Conservation (phyloP, 441 rosid genomes). For the Eruca vesicaria region DNA sequence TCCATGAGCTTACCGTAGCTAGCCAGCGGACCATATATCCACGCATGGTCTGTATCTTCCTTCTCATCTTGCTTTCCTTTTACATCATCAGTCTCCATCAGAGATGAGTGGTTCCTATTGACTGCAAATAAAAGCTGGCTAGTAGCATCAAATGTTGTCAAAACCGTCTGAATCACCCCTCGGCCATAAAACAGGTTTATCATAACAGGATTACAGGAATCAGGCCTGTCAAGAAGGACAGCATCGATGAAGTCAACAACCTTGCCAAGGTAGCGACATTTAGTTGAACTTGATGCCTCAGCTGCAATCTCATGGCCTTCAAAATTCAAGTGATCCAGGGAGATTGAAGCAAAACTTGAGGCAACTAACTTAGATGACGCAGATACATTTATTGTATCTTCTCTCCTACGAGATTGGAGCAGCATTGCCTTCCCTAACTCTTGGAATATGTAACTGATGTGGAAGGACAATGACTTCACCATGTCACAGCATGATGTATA, state of each 20-base stretch:
- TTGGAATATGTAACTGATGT: slow-evolving; percentile 89
- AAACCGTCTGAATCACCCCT: slow-evolving; percentile 81
- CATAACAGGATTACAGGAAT: slow-evolving; percentile 88
- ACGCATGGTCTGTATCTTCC: slow-evolving; percentile 67
- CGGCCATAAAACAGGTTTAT: slow-evolving; percentile 81
- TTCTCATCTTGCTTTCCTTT: slow-evolving; percentile 66
- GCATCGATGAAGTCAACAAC: slow-evolving; percentile 92
- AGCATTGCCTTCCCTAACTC: slow-evolving; percentile 97
- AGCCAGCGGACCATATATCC: slow-evolving; percentile 95
- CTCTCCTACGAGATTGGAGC: slow-evolving; percentile 96
- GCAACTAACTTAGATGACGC: slow-evolving; percentile 92
- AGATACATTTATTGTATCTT: slow-evolving; percentile 82
- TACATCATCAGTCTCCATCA: slow-evolving; percentile 94
- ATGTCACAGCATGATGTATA: slow-evolving; percentile 92
- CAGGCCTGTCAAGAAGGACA: slow-evolving; percentile 86
- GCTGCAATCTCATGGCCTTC: slow-evolving; percentile 62
- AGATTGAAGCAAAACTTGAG: slow-evolving; percentile 74
- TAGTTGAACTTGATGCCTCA: slow-evolving; percentile 69
- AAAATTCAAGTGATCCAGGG: slow-evolving; percentile 81
- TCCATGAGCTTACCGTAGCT: slow-evolving; percentile 96
- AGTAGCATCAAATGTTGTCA: slow-evolving; percentile 97
- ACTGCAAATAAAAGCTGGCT: slow-evolving; percentile 77
- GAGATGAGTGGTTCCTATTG: slow-evolving; percentile 75
- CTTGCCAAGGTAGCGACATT: slow-evolving; percentile 95
- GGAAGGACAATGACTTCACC: slow-evolving; percentile 88